Evolutionary conservation across 1,284 basidiomycete genomes (phyloP), one percentile per base, ranked within the genome.

Genomic region (Cutaneotrichosporon curvatum): DNA sequence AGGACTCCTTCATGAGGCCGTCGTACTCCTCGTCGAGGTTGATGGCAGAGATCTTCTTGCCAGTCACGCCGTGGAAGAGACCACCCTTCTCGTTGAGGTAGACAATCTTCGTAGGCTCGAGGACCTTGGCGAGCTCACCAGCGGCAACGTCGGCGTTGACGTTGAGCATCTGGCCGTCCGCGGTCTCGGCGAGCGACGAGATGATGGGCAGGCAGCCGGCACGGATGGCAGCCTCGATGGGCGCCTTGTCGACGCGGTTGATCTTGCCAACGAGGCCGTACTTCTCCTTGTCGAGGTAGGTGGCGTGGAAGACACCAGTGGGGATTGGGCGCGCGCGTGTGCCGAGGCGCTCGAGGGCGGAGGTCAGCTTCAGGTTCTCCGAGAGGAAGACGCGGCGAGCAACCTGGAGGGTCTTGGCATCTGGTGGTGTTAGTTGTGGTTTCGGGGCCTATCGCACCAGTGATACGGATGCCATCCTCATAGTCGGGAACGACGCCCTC

Each of bases 11-110:
- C 91, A 98, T 90, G 51, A 99, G 81, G 34, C 80, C 80, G 58
- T 95, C 88, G 73, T 96, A 98, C 76, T 99, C 94, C 85, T 98
- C 94, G 69, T 99, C 94, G 47, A 99, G 76, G 74, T 98, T 99
- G 76, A 99, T 97, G 36, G 87, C 82, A 62, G 89, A 87, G 47
- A 98, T 74, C 73, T 95, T 91, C 76, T 95, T 85, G 50, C 89
- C 88, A 18, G 90, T 90, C 38, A 95, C 84, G 53, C 94, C 94
- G 68, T 99, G 95, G 82, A 85, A 96, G 56, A 99, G 76, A 43
- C 95, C 94, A 50, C 94, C 94, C 76, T 98, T 97, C 66, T 98
- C 95, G 71, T 96, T 96, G 65, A 99, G 74, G 75, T 92, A 97
- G 45, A 99, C 94, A 55, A 98, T 97, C 77, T 98, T 99, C 76